Evolutionary conservation across 345 rosid genomes (phyloP).

Genomic region (Acer campestre): DNA sequence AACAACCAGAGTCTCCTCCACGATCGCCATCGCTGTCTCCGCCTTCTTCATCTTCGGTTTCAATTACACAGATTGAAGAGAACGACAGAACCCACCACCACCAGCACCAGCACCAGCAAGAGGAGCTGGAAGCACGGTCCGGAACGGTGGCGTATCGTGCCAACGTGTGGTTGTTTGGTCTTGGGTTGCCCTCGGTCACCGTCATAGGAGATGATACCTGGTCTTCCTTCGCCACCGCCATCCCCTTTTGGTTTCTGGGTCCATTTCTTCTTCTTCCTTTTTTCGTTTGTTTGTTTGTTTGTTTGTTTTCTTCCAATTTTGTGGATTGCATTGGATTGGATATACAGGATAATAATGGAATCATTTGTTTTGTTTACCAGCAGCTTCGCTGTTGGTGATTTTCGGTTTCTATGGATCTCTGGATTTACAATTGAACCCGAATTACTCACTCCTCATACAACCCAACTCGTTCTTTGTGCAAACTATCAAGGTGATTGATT

Average conservation of each 20-base stretch:
- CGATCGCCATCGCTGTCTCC: not conserved
- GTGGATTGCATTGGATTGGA: not conserved
- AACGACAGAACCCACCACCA: constrained; percentile 19
- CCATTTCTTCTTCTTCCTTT: constrained; percentile 12
- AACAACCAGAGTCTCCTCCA: not conserved
- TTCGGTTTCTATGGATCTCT: constrained; percentile 52
- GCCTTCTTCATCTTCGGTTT: constrained; percentile 14
- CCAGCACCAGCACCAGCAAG: constrained; percentile 16
- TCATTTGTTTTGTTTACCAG: constrained; percentile 4
- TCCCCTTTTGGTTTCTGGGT: constrained; percentile 62
- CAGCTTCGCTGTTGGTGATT: constrained; percentile 60
- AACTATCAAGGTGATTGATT: constrained; percentile 41
- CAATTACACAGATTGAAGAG: constrained; percentile 27
- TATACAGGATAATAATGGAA: not conserved
- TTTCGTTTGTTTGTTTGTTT: too few species aligned
- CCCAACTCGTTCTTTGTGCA: constrained; percentile 52
- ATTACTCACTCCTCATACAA: constrained; percentile 45
- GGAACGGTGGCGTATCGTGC: constrained; percentile 28
- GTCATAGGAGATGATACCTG: constrained; percentile 49
- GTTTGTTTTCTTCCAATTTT: not conserved
- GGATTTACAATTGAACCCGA: constrained; percentile 43
- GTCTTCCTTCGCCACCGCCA: constrained; percentile 40
- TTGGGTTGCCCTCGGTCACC: not conserved
- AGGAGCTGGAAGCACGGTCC: constrained; percentile 14
- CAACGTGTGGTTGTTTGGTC: constrained; percentile 29